Evolutionary conservation across 2,329 filamentous ascomycete genomes (phyloP).

Genomic region (Epichloe brachyelytri): DNA sequence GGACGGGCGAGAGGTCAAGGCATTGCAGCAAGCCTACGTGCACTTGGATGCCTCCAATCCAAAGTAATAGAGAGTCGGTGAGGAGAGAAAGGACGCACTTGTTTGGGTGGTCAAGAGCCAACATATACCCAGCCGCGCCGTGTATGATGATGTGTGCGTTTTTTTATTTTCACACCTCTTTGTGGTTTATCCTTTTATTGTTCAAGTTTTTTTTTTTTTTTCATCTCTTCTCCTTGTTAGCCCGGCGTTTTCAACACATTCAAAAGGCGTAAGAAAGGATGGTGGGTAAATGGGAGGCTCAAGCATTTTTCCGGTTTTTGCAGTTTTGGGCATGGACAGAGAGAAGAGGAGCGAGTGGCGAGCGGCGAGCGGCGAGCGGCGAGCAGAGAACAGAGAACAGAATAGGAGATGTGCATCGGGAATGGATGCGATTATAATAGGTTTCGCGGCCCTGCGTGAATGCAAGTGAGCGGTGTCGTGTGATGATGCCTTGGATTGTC

Average conservation of each 20-base stretch:
- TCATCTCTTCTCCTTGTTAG: background rate
- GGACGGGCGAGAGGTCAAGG: conserved; percentile 55
- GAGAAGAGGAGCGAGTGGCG: too few species aligned
- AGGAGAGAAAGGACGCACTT: background rate
- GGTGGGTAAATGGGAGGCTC: conserved; percentile 1
- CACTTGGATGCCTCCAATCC: conserved; percentile 37
- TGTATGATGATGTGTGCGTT: background rate
- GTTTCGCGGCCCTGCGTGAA: background rate
- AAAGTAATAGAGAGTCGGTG: conserved; percentile 16
- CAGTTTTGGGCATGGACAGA: too few species aligned
- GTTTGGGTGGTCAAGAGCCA: conserved; percentile 4
- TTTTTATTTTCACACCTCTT: background rate
- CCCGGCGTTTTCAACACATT: conserved; percentile 4
- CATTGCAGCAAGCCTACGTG: conserved; percentile 46
- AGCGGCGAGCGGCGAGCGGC: background rate
- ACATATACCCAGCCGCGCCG: conserved; percentile 6
- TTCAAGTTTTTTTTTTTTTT: background rate
- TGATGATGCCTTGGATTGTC: background rate
- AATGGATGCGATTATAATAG: background rate
- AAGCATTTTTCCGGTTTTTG: background rate
- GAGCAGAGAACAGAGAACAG: background rate
- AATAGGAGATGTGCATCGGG: background rate
- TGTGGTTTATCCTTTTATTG: background rate
- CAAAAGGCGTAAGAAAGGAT: conserved; percentile 5
- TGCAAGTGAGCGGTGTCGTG: background rate